Evolutionary conservation across 2,329 filamentous ascomycete genomes (phyloP).

Genomic region (Epichloe aotearoae): DNA sequence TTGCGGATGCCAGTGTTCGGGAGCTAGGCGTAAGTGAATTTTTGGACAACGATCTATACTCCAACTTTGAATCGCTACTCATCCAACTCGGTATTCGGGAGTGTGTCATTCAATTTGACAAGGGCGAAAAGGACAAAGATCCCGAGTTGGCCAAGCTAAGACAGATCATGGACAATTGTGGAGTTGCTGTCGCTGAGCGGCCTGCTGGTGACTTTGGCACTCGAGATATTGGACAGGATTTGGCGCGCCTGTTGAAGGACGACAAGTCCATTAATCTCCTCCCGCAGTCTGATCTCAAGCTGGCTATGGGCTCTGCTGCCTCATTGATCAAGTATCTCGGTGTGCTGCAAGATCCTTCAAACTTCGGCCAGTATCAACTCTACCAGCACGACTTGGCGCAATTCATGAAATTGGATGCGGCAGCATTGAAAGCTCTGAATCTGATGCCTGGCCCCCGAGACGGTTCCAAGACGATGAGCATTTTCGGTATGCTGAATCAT

Average conservation of each 20-base stretch:
- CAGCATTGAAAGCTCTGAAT: slow-evolving; percentile 85
- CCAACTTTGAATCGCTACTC: slow-evolving; percentile 90
- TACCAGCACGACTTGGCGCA: slow-evolving; percentile 96
- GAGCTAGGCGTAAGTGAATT: slow-evolving; percentile 97
- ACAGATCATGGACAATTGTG: slow-evolving; percentile 83
- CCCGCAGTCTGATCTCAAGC: slow-evolving; percentile 82
- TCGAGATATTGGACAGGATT: slow-evolving; percentile 90
- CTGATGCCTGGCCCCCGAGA: slow-evolving; percentile 89
- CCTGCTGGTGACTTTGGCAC: slow-evolving; percentile 65
- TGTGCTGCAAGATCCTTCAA: slow-evolving; percentile 78
- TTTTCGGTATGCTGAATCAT: slow-evolving; percentile 88
- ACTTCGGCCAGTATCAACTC: slow-evolving; percentile 93
- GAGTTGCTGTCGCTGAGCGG: slow-evolving; percentile 77
- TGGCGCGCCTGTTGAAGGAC: slow-evolving; percentile 76
- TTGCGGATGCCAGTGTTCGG: slow-evolving; percentile 90
- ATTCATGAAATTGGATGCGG: slow-evolving; percentile 96
- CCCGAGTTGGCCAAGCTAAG: slow-evolving; percentile 76
- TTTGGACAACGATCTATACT: slow-evolving; percentile 96
- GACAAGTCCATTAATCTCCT: slow-evolving; percentile 65
- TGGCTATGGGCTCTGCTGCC: slow-evolving; percentile 90
- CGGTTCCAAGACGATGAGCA: slow-evolving; percentile 92
- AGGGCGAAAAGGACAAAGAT: slow-evolving; percentile 71
- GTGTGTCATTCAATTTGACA: slow-evolving; percentile 73
- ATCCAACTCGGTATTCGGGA: slow-evolving; percentile 95
- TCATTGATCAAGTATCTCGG: slow-evolving; percentile 90